Conservation (phyloP, 345 rosid species). For the Hibiscus tridactylites region DNA sequence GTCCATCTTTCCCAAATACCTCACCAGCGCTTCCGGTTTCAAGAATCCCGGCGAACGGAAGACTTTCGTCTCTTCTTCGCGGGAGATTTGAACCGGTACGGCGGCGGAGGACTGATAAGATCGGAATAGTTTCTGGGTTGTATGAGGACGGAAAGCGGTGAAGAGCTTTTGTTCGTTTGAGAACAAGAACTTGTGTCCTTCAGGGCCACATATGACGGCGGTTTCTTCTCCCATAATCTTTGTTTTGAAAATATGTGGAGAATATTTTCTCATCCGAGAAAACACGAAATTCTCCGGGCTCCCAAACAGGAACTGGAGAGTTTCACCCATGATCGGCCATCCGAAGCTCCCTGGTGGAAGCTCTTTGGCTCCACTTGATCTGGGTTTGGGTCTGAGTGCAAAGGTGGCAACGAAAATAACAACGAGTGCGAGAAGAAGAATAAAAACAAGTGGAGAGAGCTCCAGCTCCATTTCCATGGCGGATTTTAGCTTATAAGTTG, state of each 20-base stretch:
- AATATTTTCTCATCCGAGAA: conserved; percentile 37
- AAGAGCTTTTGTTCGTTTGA: conserved; percentile 45
- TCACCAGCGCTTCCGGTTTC: conserved; percentile 44
- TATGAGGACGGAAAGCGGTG: conserved; percentile 45
- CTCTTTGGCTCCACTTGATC: conserved; percentile 3
- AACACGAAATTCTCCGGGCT: conserved; percentile 43
- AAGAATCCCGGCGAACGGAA: conserved; percentile 34
- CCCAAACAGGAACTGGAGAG: conserved; percentile 36
- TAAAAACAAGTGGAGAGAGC: not conserved
- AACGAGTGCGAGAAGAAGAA: not conserved
- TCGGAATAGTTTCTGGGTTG: conserved; percentile 44
- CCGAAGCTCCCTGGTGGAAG: conserved; percentile 62
- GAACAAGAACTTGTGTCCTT: conserved; percentile 49
- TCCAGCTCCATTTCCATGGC: conserved; percentile 12
- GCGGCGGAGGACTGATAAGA: conserved; percentile 21
- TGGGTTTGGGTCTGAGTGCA: not conserved
- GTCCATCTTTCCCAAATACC: conserved; percentile 44
- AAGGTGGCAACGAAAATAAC: not conserved
- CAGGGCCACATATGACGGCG: conserved; percentile 49
- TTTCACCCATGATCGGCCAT: conserved; percentile 50
- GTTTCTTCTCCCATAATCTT: conserved; percentile 45
- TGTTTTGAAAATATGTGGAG: conserved; percentile 47
- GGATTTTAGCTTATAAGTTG: not conserved
- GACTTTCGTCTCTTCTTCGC: conserved; percentile 22
- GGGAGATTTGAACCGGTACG: conserved; percentile 11